These are phyloP conservation scores for Fagopyrum tataricum DNA, from an alignment of 148 eudicot genomes.

Conservation along the genomic window DNA sequence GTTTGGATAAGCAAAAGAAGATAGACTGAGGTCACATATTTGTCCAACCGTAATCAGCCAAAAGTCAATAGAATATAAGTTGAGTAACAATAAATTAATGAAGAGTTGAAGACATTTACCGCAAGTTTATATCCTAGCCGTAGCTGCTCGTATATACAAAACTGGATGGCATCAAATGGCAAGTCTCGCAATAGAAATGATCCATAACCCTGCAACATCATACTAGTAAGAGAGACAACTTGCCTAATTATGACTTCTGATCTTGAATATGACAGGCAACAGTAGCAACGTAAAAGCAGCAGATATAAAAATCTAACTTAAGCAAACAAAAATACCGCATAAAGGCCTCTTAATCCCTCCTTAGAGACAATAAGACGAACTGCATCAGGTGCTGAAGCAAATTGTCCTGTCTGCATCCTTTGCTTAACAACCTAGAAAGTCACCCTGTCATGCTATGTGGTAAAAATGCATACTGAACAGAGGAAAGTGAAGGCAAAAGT, in stretches of 20 bases:
- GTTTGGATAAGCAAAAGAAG: background rate
- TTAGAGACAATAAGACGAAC: slow-evolving; percentile 60
- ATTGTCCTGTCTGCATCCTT: slow-evolving; percentile 88
- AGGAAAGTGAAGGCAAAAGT: slow-evolving; percentile 11
- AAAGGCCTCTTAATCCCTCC: slow-evolving; percentile 83
- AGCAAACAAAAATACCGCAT: slow-evolving; percentile 43
- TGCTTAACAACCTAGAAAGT: slow-evolving; percentile 73
- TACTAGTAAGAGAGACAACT: background rate
- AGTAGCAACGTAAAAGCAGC: slow-evolving; percentile 9
- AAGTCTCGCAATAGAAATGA: slow-evolving; percentile 83
- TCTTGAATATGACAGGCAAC: background rate
- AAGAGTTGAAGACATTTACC: slow-evolving; percentile 29
- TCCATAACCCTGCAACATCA: slow-evolving; percentile 65
- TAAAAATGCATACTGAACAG: background rate
- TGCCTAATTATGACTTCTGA: background rate
- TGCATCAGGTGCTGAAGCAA: slow-evolving; percentile 69
- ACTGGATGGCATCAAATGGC: slow-evolving; percentile 91
- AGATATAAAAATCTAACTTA: background rate
- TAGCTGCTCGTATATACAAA: slow-evolving; percentile 89
- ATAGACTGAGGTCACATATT: background rate
- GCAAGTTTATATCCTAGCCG: slow-evolving; percentile 79
- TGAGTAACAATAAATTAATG: background rate
- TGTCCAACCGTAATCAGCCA: background rate
- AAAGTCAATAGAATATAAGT: slow-evolving; percentile 2
- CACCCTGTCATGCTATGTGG: slow-evolving; percentile 4